phyloP scores from a whole-genome alignment of 352 stramenopile species.

The Aphanomyces cochlioides region DNA sequence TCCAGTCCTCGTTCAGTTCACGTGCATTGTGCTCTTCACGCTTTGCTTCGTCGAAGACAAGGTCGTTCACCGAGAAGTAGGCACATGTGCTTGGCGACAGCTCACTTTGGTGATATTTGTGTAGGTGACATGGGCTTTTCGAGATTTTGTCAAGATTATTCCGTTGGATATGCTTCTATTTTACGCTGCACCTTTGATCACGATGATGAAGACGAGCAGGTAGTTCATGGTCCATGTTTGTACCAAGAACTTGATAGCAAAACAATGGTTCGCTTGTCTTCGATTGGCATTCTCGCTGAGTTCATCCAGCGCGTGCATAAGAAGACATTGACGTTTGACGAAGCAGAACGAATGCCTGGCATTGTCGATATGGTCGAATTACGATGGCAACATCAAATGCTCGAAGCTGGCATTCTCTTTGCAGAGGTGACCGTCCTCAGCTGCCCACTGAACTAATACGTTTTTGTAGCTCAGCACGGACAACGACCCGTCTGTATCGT shows the following conservation, averaged over 20 bases:
- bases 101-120: not conserved
- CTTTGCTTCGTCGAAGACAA: conserved; percentile 24
- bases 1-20: conserved; percentile 3
- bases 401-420: conserved; percentile 27
- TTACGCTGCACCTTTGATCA: conserved; percentile 15
- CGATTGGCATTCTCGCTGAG: conserved; percentile 13
- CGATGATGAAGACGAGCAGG: conserved; percentile 11
- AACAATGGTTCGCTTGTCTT: conserved; percentile 19
- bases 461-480: conserved; percentile 10
- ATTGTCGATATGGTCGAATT: conserved; percentile 18
- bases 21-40: conserved; percentile 16
- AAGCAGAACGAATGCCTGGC: not conserved
- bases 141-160: conserved; percentile 20
- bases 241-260: conserved; percentile 12
- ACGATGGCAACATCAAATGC: conserved; percentile 27
- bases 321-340: conserved; percentile 8
- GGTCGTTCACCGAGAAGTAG: conserved; percentile 22
- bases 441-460: not conserved
- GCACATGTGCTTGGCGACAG: not conserved
- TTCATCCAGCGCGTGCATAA: conserved; percentile 20
- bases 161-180: conserved; percentile 15
- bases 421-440: conserved; percentile 14
- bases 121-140: conserved; percentile 18
- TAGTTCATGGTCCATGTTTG: not conserved
- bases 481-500: conserved; percentile 26